Evolutionary conservation across 768 basidiomycete genomes (phyloP), one percentile per base, ranked within the genome.

Genomic region (Russula lepida): DNA sequence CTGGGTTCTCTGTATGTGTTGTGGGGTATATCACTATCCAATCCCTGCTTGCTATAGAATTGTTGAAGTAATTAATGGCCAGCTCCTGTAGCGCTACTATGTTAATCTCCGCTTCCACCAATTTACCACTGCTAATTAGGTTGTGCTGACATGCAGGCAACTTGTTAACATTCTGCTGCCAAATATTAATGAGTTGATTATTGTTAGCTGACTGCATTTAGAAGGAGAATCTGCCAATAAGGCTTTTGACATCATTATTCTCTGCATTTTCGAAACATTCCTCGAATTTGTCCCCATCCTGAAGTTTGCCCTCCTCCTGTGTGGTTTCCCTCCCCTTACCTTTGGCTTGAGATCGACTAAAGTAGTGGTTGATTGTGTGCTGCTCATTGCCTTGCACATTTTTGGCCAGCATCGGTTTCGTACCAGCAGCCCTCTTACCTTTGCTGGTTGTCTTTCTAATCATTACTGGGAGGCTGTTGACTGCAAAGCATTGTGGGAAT

Each of bases 31-130:
- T 11, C 1, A 21, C 4, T 7, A 15, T 56, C 54, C 54, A 56
- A 3, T 56, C 54, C 6, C 21, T 46, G 4, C 11, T 17, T 0
- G 44, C 44, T 7, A 56, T 17, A 0, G 54, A 5, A 2, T 17
- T 1, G 3, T 25, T 12, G 44, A 17, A 23, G 13, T 13, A 0
- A 15, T 56, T 56, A 6, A 56, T 33, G 4, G 44, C 19, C 7
- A 21, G 54, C 8, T 56, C 54, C 3, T 56, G 44, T 2, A 56
- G 13, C 1, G 30, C 43, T 9, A 35, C 13, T 13, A 56, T 25
- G 15, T n/a, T 15, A 1, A 35, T 47, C 2, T 13, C 17, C 0
- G 1, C 0, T 0, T 9, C 4, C 0, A 6, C 3, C 13, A 47
- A 4, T 2, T 25, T 32, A 1, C 13, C 30, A 6, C 23, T 56